Evolutionary conservation across 805 yeast species (phyloP), one percentile per base, ranked within the genome.

Genomic region (Lipomyces orientalis): DNA sequence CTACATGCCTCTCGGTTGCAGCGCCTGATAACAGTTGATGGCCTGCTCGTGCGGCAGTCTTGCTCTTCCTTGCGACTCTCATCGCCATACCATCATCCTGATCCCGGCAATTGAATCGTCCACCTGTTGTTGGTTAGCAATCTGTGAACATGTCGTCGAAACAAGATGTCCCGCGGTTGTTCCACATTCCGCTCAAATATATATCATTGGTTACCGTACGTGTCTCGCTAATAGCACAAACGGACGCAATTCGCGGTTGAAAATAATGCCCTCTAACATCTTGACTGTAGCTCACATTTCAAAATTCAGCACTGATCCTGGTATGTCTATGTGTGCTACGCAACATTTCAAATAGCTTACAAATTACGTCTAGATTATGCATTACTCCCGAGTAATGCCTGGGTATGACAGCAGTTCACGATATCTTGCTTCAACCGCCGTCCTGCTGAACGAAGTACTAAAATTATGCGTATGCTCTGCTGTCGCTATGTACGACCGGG

Each of bases 371-470:
- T 39, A 71, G 73, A 66, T 70, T 10, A 80, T 80, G 82, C 79
- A 81, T 60, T 80, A 79, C 68, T 80, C 83, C 16, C 77, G 83
- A n/a, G 75, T 79, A 71, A 79, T 79, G 78, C 80, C 78, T 10
- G 78, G 77, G 14, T 74, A 74, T 55, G 70, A 72, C 49, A 69
- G 71, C n/a, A 69, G 65, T 12, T 71, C 74, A 35, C 72, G 79
- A 25, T 80, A 80, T 67, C 72, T 75, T 54, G 75, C 83, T 6
- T 79, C 82, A 22, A 80, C 83, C 1, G 82, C 83, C 4, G 83
- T 80, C 49, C 74, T 80, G 33, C 71, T 80, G 33, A 80, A 79
- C 74, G 83, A 80, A 71, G 60, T 79, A 22, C 69, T 80, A 72
- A 80, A 80, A 69, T 71, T 80, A 51, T 60, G 68, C 25, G 64